A percentile compares a stretch with the other conserved stretches of the same genome.
Conservation (phyloP, 1,284 basidiomycete species). For the Trichosporon sp. region DNA sequence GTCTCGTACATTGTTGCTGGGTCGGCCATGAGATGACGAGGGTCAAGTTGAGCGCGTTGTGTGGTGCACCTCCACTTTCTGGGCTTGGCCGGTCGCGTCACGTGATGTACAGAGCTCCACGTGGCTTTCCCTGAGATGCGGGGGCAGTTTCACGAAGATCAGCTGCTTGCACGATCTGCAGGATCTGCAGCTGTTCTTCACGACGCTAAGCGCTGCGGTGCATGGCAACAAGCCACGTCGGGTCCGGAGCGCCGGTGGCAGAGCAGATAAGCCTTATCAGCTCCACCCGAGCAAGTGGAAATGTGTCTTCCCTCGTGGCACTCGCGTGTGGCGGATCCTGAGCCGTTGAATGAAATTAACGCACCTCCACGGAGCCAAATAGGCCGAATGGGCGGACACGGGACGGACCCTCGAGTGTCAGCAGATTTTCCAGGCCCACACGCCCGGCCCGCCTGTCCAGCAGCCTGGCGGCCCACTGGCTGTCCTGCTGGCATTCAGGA, state of each 20-base stretch:
- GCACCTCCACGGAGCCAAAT: neutral
- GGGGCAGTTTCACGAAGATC: neutral
- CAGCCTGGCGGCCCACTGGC: too few relatives aligned
- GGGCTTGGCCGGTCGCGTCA: neutral
- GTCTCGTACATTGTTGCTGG: constrained; percentile 26
- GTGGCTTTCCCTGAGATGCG: neutral
- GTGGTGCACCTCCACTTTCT: neutral
- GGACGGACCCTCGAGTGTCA: neutral
- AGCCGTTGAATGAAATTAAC: neutral
- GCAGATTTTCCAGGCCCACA: neutral
- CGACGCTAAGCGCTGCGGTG: neutral
- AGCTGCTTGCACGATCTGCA: neutral
- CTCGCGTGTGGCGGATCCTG: neutral
- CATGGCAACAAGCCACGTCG: neutral
- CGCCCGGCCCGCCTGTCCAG: too few relatives aligned
- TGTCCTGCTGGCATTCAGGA: neutral
- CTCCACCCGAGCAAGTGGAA: neutral
- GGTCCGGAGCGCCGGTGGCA: neutral
- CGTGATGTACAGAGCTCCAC: neutral
- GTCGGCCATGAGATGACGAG: constrained; percentile 3
- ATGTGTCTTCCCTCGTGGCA: constrained; percentile 1
- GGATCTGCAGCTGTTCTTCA: too few relatives aligned
- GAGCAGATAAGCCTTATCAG: neutral
- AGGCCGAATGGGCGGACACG: neutral
- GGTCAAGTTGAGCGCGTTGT: neutral